A percentile compares a stretch with the other conserved stretches of the same genome.
These are phyloP conservation scores for Coprinellus aureogranulatus DNA, from an alignment of 768 basidiomycete species.

Conservation along the genomic window DNA sequence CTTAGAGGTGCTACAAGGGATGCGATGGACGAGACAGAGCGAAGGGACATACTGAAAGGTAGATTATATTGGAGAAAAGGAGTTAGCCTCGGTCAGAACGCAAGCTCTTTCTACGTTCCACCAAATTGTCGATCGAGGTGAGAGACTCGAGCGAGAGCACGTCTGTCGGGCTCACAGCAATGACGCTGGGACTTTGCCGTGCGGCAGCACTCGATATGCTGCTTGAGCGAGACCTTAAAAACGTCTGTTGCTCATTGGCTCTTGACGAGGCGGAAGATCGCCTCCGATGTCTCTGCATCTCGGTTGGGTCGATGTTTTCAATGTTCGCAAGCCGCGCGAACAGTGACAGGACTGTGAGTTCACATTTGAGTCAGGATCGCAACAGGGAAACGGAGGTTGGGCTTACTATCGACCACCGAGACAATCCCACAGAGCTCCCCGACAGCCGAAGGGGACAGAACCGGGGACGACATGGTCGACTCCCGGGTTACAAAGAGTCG, in stretches of 20 bases:
- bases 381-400: not conserved
- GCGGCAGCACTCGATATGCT: conserved; percentile 32
- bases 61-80: not conserved
- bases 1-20: not conserved
- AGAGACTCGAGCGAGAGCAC: conserved; percentile 23
- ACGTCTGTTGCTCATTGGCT: conserved; percentile 39
- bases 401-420: conserved; percentile 77
- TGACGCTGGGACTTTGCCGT: conserved; percentile 31
- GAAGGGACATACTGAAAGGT: not conserved
- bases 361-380: not conserved
- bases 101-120: conserved; percentile 13
- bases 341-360: conserved; percentile 63
- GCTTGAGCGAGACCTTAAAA: conserved; percentile 39
- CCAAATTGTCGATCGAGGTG: conserved; percentile 17
- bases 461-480: conserved; percentile 48
- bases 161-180: conserved; percentile 28
- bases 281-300: conserved; percentile 76
- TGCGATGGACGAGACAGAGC: not conserved
- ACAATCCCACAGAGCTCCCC: conserved; percentile 71
- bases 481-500: conserved; percentile 77
- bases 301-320: conserved; percentile 70
- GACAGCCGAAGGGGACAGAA: conserved; percentile 38
- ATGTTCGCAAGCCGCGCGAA: conserved; percentile 77
- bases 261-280: conserved; percentile 71
- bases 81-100: conserved; percentile 1